Evolutionary conservation across 805 yeast genomes (phyloP), one percentile per base, ranked within the genome.

Genomic region (Wickerhamiella bombiphila): DNA sequence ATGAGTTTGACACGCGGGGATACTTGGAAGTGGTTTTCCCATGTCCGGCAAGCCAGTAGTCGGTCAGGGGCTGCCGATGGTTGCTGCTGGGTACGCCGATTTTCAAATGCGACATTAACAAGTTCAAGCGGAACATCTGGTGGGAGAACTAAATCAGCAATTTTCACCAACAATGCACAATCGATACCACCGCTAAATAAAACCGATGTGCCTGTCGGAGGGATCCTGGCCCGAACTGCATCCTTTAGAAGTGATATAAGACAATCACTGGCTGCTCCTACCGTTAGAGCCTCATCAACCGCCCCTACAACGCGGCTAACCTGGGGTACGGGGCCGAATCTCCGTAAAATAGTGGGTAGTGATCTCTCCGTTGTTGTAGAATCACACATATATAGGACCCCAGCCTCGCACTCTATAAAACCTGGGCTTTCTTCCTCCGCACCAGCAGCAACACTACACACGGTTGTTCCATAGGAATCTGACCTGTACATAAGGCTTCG

Each of bases 141-240:
- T 0, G 52, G 56, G 52, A 41, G 48, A 30, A 37, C 39, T 24
- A 39, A 15, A 54, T 60, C 46, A 40, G 54, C 43, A 40, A 58
- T 3, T 56, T 70, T 33, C 0, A 93, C 85, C 18, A 91, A 51
- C 0, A 88, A 58, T 0, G 96, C 77, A 55, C 98, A 91, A 52
- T 91, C 99, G 3, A 91, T 62, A 0, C 99, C 99, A 2, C 99
- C 99, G 32, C 95, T 82, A 52, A 86, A 91, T 22, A 91, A 57
- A 0, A 91, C 62, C 0, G 80, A 79, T 31, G 76, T 35, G 1
- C 30, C 57, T 4, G 57, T 45, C n/a, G 34, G n/a, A 11, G 36
- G 44, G 11, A 41, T 26, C 3, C 54, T 42, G 7, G 25, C 16
- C 3, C 19, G 19, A 3, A 46, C 49, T 7, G 53, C 44, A 3